Conservation (phyloP, 805 yeast genomes). For the Teunomyces pallodes region DNA sequence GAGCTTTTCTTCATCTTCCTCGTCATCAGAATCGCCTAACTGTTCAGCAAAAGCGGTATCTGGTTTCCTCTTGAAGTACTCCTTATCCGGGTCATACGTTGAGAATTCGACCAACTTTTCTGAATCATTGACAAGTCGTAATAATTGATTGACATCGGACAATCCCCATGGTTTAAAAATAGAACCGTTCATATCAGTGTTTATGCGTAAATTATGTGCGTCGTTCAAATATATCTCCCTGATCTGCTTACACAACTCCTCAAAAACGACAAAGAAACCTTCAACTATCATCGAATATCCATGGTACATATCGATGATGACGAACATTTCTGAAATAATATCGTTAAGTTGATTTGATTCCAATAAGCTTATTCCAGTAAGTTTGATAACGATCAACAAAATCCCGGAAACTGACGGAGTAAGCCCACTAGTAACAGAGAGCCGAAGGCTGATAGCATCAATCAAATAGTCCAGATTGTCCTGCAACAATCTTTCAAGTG, state of each 20-base stretch:
- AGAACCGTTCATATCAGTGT: conserved; percentile 12
- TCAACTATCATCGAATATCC: conserved; percentile 72
- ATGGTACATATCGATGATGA: conserved; percentile 78
- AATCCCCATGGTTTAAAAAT: conserved; percentile 62
- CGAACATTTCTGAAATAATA: conserved; percentile 69
- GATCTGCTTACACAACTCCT: conserved; percentile 53
- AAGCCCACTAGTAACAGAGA: conserved; percentile 63
- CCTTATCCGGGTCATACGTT: conserved; percentile 35
- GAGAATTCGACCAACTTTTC: conserved; percentile 22
- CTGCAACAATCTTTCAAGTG: conserved; percentile 53
- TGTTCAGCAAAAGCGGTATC: conserved; percentile 33
- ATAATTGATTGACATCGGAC: conserved; percentile 40
- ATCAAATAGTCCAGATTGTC: conserved; percentile 78
- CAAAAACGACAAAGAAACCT: conserved; percentile 71
- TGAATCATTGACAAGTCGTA: conserved; percentile 41
- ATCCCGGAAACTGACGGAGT: conserved; percentile 74
- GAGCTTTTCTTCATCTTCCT: conserved; percentile 32
- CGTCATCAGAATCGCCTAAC: conserved; percentile 24
- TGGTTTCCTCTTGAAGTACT: conserved; percentile 37
- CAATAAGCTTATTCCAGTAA: conserved; percentile 67
- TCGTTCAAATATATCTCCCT: conserved; percentile 29
- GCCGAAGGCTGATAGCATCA: conserved; percentile 69
- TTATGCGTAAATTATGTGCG: conserved; percentile 4
- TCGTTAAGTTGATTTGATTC: conserved; percentile 61
- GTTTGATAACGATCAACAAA: conserved; percentile 61